These are phyloP conservation scores for Colletotrichum tofieldiae DNA, from an alignment of 2,329 filamentous ascomycete species.

Conservation along the genomic window DNA sequence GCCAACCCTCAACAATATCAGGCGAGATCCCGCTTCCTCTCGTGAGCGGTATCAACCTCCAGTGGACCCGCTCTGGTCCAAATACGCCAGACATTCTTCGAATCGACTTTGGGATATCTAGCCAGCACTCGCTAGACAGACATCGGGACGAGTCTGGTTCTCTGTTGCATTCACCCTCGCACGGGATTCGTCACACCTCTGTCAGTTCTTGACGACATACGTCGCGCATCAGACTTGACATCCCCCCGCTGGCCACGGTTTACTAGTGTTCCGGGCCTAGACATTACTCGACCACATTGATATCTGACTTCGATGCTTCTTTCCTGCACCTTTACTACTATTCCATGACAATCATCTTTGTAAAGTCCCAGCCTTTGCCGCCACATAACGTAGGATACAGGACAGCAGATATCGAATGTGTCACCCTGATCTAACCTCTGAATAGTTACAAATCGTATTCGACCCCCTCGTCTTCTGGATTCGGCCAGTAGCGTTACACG, in stretches of 20 bases:
- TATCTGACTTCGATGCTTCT: conserved; percentile 24
- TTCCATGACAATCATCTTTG: conserved; percentile 9
- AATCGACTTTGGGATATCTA: conserved; percentile 37
- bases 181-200: conserved; percentile 33
- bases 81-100: conserved; percentile 16
- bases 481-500: conserved; percentile 2
- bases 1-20: conserved; percentile 26
- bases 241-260: conserved; percentile 3
- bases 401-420: conserved; percentile 7
- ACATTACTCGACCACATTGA: conserved; percentile 16
- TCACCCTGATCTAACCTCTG: conserved; percentile 31
- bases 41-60: conserved; percentile 9
- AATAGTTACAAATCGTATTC: conserved; percentile 41
- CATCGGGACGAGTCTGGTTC: conserved; percentile 30
- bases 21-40: conserved; percentile 31
- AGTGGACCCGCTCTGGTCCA: background rate
- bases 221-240: conserved; percentile 14
- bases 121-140: conserved; percentile 26
- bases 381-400: conserved; percentile 16
- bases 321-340: conserved; percentile 7
- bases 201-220: conserved; percentile 18
- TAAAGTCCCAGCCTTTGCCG: conserved; percentile 4
- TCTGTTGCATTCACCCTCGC: conserved; percentile 37
- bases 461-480: conserved; percentile 2
- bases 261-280: conserved; percentile 21